Percentiles rank a stretch among this genome's conserved stretches.
Evolutionary conservation across 179 eudicot genomes (phyloP).

Genomic region (Actinidia chinensis): DNA sequence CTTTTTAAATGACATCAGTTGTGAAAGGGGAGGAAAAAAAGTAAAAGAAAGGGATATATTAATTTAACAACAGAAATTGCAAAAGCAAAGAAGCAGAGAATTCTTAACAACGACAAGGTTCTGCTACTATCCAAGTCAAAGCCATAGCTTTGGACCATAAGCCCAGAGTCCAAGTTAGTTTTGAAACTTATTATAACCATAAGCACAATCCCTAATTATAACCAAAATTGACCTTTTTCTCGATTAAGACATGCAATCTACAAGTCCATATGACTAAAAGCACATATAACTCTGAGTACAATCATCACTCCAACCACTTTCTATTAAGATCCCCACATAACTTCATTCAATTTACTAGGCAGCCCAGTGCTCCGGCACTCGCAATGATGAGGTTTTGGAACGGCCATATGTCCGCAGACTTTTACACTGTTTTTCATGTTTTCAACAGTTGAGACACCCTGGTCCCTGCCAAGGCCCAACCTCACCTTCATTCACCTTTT

Average conservation of each 20-base stretch:
- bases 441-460: not conserved
- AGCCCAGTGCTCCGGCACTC: not conserved
- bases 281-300: conserved; percentile 33
- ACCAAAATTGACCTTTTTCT: not conserved
- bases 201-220: conserved; percentile 2
- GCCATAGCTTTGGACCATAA: not conserved
- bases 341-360: not conserved
- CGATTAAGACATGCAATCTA: not conserved
- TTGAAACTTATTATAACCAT: not conserved
- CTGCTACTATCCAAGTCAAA: conserved; percentile 11
- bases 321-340: not conserved
- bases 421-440: too few species aligned
- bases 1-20: not conserved
- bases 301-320: conserved; percentile 11
- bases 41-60: not conserved
- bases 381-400: not conserved
- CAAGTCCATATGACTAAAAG: not conserved
- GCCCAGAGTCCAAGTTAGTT: not conserved
- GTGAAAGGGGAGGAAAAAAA: not conserved
- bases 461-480: not conserved
- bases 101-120: not conserved
- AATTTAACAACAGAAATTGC: not conserved
- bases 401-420: not conserved
- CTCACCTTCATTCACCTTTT: not conserved
- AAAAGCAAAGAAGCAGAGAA: conserved; percentile 7